Evolutionary conservation across 2,329 filamentous ascomycete genomes (phyloP).

Genomic region (Colletotrichum tanaceti): DNA sequence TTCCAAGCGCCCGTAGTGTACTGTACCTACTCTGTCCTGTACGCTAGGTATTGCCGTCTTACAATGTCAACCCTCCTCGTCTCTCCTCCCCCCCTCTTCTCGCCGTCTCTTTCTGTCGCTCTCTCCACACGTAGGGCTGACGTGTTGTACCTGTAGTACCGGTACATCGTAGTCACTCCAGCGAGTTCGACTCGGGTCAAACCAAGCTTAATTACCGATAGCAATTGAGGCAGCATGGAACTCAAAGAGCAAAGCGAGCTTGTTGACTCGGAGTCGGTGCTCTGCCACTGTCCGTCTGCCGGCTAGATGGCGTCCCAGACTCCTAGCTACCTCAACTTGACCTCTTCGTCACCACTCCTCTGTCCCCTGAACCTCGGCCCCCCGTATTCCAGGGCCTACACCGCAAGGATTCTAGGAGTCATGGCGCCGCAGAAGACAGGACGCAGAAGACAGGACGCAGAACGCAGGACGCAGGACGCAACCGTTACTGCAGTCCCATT

Average conservation of each 20-base stretch:
- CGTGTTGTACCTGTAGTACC: no score
- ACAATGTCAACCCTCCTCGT: background rate
- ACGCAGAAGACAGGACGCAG: background rate
- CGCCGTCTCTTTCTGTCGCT: background rate
- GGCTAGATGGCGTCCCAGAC: conserved; percentile 7
- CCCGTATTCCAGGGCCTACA: conserved; percentile 15
- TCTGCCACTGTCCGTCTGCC: background rate
- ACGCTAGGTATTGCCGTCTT: no score
- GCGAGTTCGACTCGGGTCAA: background rate
- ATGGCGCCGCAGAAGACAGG: no score
- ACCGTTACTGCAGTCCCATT: conserved; percentile 11
- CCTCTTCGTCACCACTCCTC: conserved; percentile 24
- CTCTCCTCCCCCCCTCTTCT: background rate
- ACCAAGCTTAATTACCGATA: background rate
- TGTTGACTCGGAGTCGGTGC: conserved; percentile 33
- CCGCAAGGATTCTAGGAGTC: no score
- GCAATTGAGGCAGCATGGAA: conserved; percentile 34
- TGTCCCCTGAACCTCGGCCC: conserved; percentile 6
- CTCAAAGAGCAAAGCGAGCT: conserved; percentile 34
- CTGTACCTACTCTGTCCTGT: no score
- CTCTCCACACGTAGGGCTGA: conserved; percentile 39
- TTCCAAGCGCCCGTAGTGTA: conserved; percentile 1
- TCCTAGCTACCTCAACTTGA: conserved; percentile 2
- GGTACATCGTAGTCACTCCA: background rate
- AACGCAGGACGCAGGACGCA: background rate